These are phyloP conservation scores for Paracamarosporium sp. DNA, from an alignment of 2,329 filamentous ascomycete genomes.

Conservation along the genomic window DNA sequence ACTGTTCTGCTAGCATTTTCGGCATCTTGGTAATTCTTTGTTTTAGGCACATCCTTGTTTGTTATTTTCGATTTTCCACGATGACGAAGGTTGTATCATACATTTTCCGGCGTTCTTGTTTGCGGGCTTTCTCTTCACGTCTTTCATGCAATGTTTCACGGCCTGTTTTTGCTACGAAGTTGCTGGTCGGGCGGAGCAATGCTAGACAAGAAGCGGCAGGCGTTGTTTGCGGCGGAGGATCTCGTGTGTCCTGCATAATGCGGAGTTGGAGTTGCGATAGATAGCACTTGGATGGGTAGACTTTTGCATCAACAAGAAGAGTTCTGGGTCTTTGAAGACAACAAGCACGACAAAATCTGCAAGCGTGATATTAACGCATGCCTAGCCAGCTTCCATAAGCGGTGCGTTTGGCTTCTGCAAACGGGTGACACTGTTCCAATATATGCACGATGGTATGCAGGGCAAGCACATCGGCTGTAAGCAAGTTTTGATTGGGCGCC, in stretches of 20 bases:
- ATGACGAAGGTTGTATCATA: slow-evolving; percentile 35
- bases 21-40: slow-evolving; percentile 16
- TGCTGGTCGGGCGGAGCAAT: slow-evolving; percentile 5
- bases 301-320: slow-evolving; percentile 30
- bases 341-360: neutral
- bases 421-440: neutral
- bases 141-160: slow-evolving; percentile 20
- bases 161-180: slow-evolving; percentile 12
- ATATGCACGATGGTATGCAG: neutral
- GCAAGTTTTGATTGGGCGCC: neutral
- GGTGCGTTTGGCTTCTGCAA: neutral
- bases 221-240: slow-evolving; percentile 24
- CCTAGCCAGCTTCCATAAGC: neutral
- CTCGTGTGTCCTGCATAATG: slow-evolving; percentile 37
- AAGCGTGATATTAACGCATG: neutral
- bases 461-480: neutral
- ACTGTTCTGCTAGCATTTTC: slow-evolving; percentile 40
- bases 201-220: slow-evolving; percentile 11
- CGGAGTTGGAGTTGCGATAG: slow-evolving; percentile 20
- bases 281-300: slow-evolving; percentile 11
- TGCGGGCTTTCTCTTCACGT: slow-evolving; percentile 9
- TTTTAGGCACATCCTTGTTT: slow-evolving; percentile 4
- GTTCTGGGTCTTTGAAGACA: slow-evolving; percentile 9
- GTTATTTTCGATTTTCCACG: slow-evolving; percentile 14
- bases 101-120: slow-evolving; percentile 28